Base-by-base conservation (phyloP, 331 rosid genomes). In the Pyracantha coccinea region DNA sequence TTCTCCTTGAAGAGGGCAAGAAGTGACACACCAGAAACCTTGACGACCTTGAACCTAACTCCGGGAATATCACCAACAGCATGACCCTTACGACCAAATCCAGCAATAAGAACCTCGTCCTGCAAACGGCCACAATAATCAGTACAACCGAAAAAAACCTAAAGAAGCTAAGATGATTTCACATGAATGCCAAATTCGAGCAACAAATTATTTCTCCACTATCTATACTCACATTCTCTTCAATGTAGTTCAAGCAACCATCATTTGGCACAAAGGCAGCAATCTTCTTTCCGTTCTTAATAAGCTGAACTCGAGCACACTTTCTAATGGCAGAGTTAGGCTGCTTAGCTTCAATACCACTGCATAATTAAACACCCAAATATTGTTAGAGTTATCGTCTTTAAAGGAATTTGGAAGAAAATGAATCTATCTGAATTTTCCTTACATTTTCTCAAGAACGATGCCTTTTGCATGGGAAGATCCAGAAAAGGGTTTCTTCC, bases 21-120 rank as follows among this genome's bases (percentile, higher is more conserved):
- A 47, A 90, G 93, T 52, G 96, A 90, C 41, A 88, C 90, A 4
- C 96, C 90, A 0, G 93, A 90, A 60, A 88, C 93, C 86, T 88
- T 90, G 66, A 88, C 96, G 60, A 86, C 93, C 88, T 90, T 86
- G 66, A 90, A 90, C 71, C 87, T 77, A 21, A 90, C 93, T 75
- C 93, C 96, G 1, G 96, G 93, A 75, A 90, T 88, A 90, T 90
- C 96, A 59, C 93, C 96, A 0, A 90, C 93, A 10, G 91, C 93
- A 44, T 88, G 91, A 16, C 91, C 91, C 74, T 90, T 90, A 17
- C 96, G 85, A 19, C 96, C 91, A 70, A 90, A 90, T 66, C 96
- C 90, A 25, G 93, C 91, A 67, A 90, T 88, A 57, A 86, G 83
- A 65, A 88, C 96, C 82, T 88, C 93, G 16, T 86, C 92, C 96